Percentiles rank a stretch among this genome's conserved stretches.
phyloP scores from a whole-genome alignment of 202 grass and related monocot species.

The Setaria viridis region DNA sequence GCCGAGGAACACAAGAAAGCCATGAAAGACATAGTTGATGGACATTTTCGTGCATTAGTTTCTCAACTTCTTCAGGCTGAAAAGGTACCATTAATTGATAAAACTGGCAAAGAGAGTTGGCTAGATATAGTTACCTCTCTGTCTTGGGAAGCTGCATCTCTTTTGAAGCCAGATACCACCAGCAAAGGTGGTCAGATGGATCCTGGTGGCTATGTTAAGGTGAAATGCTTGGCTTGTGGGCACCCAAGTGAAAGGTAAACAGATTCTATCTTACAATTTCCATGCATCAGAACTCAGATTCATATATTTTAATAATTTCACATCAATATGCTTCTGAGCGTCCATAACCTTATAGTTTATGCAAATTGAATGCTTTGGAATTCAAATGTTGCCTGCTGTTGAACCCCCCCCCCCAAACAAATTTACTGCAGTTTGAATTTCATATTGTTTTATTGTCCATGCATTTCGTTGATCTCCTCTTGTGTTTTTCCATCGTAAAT shows the following conservation, averaged over 20 bases:
- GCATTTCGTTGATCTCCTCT: constrained; percentile 38
- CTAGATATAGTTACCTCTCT: constrained; percentile 94
- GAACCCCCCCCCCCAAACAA: neutral
- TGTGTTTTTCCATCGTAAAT: constrained; percentile 19
- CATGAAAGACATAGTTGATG: constrained; percentile 91
- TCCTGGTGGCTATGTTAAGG: constrained; percentile 93
- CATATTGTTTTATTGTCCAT: constrained; percentile 27
- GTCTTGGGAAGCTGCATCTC: constrained; percentile 93
- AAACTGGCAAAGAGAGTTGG: constrained; percentile 71
- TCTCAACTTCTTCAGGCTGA: constrained; percentile 90
- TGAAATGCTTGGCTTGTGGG: constrained; percentile 96
- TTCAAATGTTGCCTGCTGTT: constrained; percentile 18
- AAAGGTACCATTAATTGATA: constrained; percentile 64
- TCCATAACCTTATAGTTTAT: constrained; percentile 26
- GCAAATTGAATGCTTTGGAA: constrained; percentile 30
- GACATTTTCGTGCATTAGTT: constrained; percentile 90
- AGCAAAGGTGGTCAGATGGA: constrained; percentile 99
- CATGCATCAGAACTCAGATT: constrained; percentile 39
- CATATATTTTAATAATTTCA: constrained; percentile 38
- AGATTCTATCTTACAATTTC: constrained; percentile 7
- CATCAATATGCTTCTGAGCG: constrained; percentile 25
- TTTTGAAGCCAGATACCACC: constrained; percentile 93
- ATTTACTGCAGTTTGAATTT: constrained; percentile 13
- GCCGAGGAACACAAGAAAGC: constrained; percentile 94
- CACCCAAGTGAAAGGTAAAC: constrained; percentile 76